phyloP scores from a whole-genome alignment of 2,329 filamentous ascomycete genomes.

The Nigrograna mackinnonii region DNA sequence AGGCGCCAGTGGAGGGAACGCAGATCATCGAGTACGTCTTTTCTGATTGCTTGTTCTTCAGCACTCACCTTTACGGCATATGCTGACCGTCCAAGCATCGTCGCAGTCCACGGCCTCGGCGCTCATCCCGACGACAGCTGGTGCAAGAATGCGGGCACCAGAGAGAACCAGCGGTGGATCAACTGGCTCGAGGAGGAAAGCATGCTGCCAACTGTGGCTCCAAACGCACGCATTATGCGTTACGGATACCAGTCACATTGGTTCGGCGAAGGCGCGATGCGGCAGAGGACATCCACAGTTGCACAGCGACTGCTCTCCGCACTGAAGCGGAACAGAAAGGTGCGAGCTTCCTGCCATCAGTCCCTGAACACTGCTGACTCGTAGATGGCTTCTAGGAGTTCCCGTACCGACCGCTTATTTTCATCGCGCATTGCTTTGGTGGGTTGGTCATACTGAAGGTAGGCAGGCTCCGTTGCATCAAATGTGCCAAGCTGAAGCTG shows the following conservation, averaged over 20 bases:
- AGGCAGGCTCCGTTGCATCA: too few species aligned
- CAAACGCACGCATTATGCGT: constrained; percentile 30
- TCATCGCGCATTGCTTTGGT: constrained; percentile 29
- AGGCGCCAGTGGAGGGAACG: constrained; percentile 11
- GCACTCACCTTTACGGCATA: too few species aligned
- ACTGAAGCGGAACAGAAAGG: constrained; percentile 20
- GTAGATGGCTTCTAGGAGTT: constrained; percentile 11
- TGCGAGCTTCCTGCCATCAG: too few species aligned
- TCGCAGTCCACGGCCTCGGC: constrained; percentile 29
- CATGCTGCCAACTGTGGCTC: constrained; percentile 23
- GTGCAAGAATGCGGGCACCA: constrained; percentile 27
- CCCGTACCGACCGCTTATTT: constrained; percentile 22
- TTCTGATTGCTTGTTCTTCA: too few species aligned
- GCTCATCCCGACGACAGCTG: constrained; percentile 30
- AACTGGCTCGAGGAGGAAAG: constrained; percentile 26
- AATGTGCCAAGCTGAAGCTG: background rate
- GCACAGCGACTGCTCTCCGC: constrained; percentile 19
- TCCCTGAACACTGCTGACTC: too few species aligned
- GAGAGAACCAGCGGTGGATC: constrained; percentile 14
- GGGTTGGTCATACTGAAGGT: constrained; percentile 28
- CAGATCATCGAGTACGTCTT: constrained; percentile 17
- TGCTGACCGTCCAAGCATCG: too few species aligned
- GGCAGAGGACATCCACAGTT: constrained; percentile 19
- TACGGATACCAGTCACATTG: constrained; percentile 30
- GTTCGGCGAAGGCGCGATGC: constrained; percentile 24